phyloP scores from a whole-genome alignment of 2,329 filamentous ascomycete genomes.

The Metarhizium guizhouense region DNA sequence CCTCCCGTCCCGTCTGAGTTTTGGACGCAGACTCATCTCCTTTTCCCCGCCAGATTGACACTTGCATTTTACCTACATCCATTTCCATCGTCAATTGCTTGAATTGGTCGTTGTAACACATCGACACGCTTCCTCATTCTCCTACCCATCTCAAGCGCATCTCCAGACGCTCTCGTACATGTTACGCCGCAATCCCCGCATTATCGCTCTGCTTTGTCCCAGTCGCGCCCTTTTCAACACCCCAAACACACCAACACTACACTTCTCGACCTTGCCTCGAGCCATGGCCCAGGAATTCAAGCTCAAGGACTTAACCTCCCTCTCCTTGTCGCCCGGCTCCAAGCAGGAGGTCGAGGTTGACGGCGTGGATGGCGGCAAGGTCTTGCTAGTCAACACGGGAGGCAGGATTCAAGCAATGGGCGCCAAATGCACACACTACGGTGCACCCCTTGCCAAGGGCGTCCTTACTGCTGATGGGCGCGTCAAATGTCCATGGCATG shows the following conservation, averaged over 20 bases:
- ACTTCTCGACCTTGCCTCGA: slow-evolving; percentile 18
- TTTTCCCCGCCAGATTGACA: too few species aligned
- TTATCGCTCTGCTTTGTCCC: not conserved
- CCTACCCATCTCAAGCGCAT: not conserved
- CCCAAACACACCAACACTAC: not conserved
- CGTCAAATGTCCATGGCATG: slow-evolving; percentile 93
- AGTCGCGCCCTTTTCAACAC: not conserved
- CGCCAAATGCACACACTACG: slow-evolving; percentile 83
- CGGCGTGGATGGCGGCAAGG: slow-evolving; percentile 76
- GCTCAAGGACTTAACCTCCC: slow-evolving; percentile 67
- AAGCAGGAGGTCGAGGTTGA: slow-evolving; percentile 89
- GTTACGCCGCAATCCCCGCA: slow-evolving; percentile 1
- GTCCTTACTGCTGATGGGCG: slow-evolving; percentile 74
- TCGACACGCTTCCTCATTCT: too few species aligned
- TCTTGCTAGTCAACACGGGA: slow-evolving; percentile 72
- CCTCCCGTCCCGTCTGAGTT: too few species aligned
- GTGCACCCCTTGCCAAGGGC: slow-evolving; percentile 79
- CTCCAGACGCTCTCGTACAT: slow-evolving; percentile 3
- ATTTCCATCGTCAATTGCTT: too few species aligned
- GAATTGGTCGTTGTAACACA: too few species aligned
- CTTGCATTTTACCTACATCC: too few species aligned
- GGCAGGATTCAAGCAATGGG: slow-evolving; percentile 72
- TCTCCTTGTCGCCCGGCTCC: slow-evolving; percentile 68
- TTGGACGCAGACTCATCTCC: too few species aligned
- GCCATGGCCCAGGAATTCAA: slow-evolving; percentile 52